Evolutionary conservation across 768 basidiomycete genomes (phyloP).

Genomic region (Boletus rubroflammeus): DNA sequence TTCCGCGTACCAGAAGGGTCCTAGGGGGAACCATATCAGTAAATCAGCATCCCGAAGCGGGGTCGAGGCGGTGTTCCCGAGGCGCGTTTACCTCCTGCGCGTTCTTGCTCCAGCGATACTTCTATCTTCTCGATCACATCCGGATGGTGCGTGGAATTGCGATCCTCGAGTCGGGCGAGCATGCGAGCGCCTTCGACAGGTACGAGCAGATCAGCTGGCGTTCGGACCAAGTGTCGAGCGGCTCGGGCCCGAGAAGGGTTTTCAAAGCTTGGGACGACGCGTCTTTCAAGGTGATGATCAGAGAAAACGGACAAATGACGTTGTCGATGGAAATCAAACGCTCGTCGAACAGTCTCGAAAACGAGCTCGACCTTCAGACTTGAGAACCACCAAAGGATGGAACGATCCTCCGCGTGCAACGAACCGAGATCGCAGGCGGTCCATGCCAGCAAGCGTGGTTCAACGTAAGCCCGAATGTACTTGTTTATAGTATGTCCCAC

Average conservation of each 20-base stretch:
- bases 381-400: conserved; percentile 43
- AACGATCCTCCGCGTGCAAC: conserved; percentile 46
- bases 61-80: background rate
- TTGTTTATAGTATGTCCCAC: background rate
- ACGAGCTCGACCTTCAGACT: conserved; percentile 38
- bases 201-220: conserved; percentile 70
- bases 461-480: no score
- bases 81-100: background rate
- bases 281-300: conserved; percentile 61
- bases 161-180: background rate
- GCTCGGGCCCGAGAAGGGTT: conserved; percentile 33
- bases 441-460: no score
- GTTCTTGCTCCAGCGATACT: background rate
- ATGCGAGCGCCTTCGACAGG: conserved; percentile 32
- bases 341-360: background rate
- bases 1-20: no score
- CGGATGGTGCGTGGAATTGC: background rate
- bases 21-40: no score
- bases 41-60: no score
- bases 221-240: conserved; percentile 47
- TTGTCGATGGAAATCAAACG: conserved; percentile 25
- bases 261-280: conserved; percentile 42
- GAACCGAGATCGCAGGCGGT: conserved; percentile 51
- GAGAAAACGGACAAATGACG: conserved; percentile 63
- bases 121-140: background rate